Evolutionary conservation across 1,139 yeast species (phyloP), one percentile per base, ranked within the genome.

Genomic region (Yamadazyma conglobata): DNA sequence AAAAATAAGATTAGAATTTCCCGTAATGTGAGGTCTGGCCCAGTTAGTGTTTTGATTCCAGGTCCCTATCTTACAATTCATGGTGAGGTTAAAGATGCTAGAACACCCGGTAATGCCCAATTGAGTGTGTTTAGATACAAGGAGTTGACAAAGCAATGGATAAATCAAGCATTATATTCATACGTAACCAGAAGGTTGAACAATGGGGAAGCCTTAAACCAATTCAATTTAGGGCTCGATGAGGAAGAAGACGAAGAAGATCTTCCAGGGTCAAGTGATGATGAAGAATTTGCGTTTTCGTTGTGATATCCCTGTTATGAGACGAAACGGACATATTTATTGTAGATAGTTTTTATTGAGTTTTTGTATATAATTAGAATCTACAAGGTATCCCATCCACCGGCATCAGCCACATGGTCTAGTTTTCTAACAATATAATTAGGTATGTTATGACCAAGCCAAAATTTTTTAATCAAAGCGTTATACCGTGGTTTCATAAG

Each of bases 311-410:
- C n/a, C n/a, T n/a, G n/a, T n/a, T n/a, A n/a, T n/a, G n/a, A n/a
- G n/a, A n/a, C n/a, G n/a, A n/a, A n/a, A n/a, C n/a, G n/a, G n/a
- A n/a, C n/a, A n/a, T n/a, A n/a, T n/a, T n/a, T n/a, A n/a, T n/a
- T n/a, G n/a, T n/a, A n/a, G n/a, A n/a, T n/a, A n/a, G n/a, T n/a
- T n/a, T n/a, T n/a, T n/a, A n/a, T n/a, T n/a, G n/a, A n/a, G n/a
- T n/a, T n/a, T n/a, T n/a, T n/a, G n/a, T n/a, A n/a, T n/a, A n/a
- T n/a, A n/a, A n/a, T n/a, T n/a, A n/a, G n/a, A n/a, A 6, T 25
- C 47, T 62, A 89, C 49, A 89, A 62, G 1, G 96, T 86, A 46
- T 84, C 93, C 98, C 98, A 91, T 1, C 97, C 97, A 9, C 97
- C 97, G 20, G 84, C 77, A 56, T 91, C 97, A 21, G 80, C 59